phyloP scores from a whole-genome alignment of 2,329 filamentous ascomycete genomes.

The Pseudocercospora fuligena region DNA sequence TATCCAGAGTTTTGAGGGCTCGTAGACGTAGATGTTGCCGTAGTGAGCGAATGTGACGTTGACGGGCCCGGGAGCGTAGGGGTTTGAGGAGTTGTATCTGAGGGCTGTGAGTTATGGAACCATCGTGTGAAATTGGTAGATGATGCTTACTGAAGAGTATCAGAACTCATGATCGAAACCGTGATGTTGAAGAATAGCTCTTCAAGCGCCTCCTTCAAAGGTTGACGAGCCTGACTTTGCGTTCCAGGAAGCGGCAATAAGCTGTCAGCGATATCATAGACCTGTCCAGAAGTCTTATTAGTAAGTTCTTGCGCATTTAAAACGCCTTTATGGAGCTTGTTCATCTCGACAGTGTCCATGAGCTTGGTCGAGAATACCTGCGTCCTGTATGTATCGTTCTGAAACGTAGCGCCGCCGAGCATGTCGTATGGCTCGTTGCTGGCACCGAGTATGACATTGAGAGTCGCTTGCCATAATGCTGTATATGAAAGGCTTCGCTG shows the following conservation, averaged over 20 bases:
- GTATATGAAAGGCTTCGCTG: conserved; percentile 8
- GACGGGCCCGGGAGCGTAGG: conserved; percentile 11
- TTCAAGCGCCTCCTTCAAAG: conserved; percentile 12
- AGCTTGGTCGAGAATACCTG: conserved; percentile 14
- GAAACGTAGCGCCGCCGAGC: not conserved
- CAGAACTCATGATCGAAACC: conserved; percentile 23
- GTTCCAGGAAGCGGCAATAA: conserved; percentile 1
- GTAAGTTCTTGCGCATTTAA: conserved; percentile 4
- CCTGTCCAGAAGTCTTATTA: not conserved
- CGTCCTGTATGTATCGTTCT: not conserved
- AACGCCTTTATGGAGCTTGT: not conserved
- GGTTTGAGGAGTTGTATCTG: conserved; percentile 15
- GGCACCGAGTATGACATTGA: conserved; percentile 13
- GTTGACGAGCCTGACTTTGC: not conserved
- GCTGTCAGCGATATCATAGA: conserved; percentile 10
- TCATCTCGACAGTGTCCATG: conserved; percentile 3
- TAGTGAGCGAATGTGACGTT: conserved; percentile 17
- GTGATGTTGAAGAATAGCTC: conserved; percentile 31
- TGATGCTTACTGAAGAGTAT: conserved; percentile 6
- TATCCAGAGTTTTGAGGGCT: conserved; percentile 22
- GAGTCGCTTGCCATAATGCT: conserved; percentile 8
- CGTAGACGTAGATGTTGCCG: conserved; percentile 28
- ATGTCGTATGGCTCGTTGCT: not conserved
- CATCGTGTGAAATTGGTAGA: not conserved
- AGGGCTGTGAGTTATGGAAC: not conserved